Conservation (phyloP, 1,284 basidiomycete species). For the Salmacisia buchloeana region DNA sequence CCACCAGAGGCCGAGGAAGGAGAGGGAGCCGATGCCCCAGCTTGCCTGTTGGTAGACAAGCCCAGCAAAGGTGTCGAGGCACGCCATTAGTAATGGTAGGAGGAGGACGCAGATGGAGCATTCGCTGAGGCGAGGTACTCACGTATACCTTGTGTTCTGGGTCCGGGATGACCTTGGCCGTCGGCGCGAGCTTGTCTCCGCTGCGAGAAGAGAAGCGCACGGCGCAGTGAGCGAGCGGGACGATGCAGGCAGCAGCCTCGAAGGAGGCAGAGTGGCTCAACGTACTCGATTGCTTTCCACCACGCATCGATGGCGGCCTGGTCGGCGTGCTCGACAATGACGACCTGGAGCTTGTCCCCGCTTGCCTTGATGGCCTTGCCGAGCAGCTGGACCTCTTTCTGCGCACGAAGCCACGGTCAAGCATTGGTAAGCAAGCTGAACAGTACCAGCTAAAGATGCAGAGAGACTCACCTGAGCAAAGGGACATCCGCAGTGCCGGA, state of each 20-base stretch:
- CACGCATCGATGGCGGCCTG: conserved; percentile 15
- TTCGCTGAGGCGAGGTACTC: background rate
- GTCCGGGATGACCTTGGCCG: conserved; percentile 13
- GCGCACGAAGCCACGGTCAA: background rate
- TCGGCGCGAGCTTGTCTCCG: conserved; percentile 1
- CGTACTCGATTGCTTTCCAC: conserved; percentile 15
- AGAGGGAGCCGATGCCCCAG: conserved; percentile 16
- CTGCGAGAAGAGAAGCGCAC: background rate
- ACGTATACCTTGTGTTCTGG: conserved; percentile 14
- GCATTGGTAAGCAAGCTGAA: background rate
- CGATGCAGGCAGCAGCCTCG: background rate
- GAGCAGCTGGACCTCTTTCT: conserved; percentile 15
- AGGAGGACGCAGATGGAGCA: background rate
- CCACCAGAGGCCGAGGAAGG: conserved; percentile 10
- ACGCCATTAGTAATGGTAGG: background rate
- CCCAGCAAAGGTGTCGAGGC: too few species aligned
- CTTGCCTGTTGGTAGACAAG: background rate
- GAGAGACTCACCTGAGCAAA: conserved; percentile 15
- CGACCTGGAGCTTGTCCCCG: conserved; percentile 9
- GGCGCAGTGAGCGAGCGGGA: too few species aligned
- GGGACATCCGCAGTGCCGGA: conserved; percentile 24
- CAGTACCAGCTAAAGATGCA: background rate
- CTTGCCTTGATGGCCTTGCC: conserved; percentile 11
- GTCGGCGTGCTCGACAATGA: conserved; percentile 16
- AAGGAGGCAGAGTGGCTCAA: background rate